A percentile compares a stretch with the other conserved stretches of the same genome.
These are phyloP conservation scores for Bipolaris oryzae DNA, from an alignment of 2,329 filamentous ascomycete genomes.

Conservation along the genomic window DNA sequence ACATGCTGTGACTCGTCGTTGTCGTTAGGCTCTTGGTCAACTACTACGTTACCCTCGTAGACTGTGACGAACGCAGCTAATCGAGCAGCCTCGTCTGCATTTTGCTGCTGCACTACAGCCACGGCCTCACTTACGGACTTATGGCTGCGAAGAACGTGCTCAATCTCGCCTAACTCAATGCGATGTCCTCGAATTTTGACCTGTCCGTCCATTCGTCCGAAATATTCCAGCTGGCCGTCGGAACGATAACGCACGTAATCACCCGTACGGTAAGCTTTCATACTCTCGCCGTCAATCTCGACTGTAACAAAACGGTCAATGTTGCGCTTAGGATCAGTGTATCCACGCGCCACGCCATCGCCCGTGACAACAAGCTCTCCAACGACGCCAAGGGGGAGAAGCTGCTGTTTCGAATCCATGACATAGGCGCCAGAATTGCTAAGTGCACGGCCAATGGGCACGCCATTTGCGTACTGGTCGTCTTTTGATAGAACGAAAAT, in stretches of 20 bases:
- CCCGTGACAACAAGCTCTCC: slow-evolving; percentile 35
- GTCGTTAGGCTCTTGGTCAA: background rate
- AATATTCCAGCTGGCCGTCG: slow-evolving; percentile 23
- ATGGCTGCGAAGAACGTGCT: slow-evolving; percentile 7
- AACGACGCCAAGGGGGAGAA: slow-evolving; percentile 23
- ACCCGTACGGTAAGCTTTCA: slow-evolving; percentile 38
- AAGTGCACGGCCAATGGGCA: slow-evolving; percentile 48
- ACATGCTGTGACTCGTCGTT: background rate
- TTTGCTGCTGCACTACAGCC: background rate
- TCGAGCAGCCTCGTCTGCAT: background rate
- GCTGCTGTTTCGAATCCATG: background rate
- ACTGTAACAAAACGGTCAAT: slow-evolving; percentile 6
- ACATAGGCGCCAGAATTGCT: slow-evolving; percentile 4
- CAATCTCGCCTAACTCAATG: slow-evolving; percentile 34
- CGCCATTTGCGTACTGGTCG: slow-evolving; percentile 15
- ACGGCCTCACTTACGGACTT: background rate
- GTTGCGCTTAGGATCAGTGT: slow-evolving; percentile 29
- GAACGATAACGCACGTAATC: slow-evolving; percentile 23
- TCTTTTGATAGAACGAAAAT: slow-evolving; percentile 51
- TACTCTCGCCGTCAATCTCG: background rate
- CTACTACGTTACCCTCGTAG: background rate
- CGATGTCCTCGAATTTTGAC: slow-evolving; percentile 34
- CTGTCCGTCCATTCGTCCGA: slow-evolving; percentile 30
- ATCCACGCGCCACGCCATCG: slow-evolving; percentile 6
- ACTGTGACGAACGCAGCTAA: slow-evolving; percentile 1